A percentile compares a stretch with the other conserved stretches of the same genome.
Evolutionary conservation across 2,329 filamentous ascomycete genomes (phyloP).

Genomic region (Penicillium fuscoglaucum): DNA sequence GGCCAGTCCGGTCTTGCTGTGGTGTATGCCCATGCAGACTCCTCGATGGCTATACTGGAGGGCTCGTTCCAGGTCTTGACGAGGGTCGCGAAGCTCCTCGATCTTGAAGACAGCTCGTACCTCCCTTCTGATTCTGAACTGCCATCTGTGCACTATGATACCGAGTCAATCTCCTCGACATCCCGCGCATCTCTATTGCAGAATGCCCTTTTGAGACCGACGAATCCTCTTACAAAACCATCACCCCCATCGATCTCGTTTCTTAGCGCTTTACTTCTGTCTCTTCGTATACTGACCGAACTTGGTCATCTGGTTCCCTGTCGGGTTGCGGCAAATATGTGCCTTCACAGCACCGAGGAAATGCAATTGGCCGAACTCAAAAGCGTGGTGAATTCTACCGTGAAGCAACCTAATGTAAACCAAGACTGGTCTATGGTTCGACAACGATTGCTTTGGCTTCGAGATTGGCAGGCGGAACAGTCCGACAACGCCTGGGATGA

Average conservation of each 20-base stretch:
- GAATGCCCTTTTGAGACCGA: constrained; percentile 40
- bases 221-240: constrained; percentile 46
- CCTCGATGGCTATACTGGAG: constrained; percentile 47
- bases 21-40: constrained; percentile 55
- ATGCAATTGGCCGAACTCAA: constrained; percentile 56
- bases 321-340: constrained; percentile 48
- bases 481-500: constrained; percentile 23
- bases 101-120: constrained; percentile 49
- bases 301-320: constrained; percentile 42
- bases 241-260: constrained; percentile 43
- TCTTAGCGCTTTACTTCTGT: constrained; percentile 43
- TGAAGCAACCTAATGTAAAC: constrained; percentile 46
- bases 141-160: constrained; percentile 33
- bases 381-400: constrained; percentile 52
- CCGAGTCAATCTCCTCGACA: constrained; percentile 37
- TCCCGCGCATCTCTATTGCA: constrained; percentile 44
- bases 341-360: constrained; percentile 53
- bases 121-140: constrained; percentile 25
- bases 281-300: constrained; percentile 41
- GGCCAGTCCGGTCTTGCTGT: constrained; percentile 61
- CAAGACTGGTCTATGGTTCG: constrained; percentile 53
- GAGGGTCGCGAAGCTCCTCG: constrained; percentile 53
- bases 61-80: constrained; percentile 52
- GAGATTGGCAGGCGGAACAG: constrained; percentile 54
- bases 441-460: constrained; percentile 59